Conservation (phyloP, 208 protist species). For the Leishmania guyanensis region DNA sequence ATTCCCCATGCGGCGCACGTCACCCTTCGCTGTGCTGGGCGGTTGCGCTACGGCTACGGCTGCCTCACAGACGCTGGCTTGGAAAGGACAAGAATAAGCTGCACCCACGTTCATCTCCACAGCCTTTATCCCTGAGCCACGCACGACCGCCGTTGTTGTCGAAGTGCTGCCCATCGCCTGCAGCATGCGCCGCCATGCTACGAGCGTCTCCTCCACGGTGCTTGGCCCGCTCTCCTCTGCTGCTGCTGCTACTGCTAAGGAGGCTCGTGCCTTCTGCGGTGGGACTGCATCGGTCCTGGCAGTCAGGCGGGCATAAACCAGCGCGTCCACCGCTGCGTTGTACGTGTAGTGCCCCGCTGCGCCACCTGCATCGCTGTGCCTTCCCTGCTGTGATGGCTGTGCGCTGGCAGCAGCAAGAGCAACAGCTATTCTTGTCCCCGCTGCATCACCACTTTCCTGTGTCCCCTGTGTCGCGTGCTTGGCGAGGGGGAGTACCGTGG, state of each 20-base stretch:
- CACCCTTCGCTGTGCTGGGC: neutral
- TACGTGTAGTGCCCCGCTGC: conserved; percentile 17
- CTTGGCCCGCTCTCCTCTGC: neutral
- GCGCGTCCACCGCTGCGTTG: conserved; percentile 18
- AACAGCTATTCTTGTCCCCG: neutral
- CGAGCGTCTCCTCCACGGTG: conserved; percentile 5
- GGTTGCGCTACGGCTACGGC: neutral
- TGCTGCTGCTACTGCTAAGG: neutral
- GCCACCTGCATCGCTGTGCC: neutral
- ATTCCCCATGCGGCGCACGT: neutral
- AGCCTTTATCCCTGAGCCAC: neutral
- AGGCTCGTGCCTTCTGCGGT: neutral
- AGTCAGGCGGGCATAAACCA: conserved; percentile 8
- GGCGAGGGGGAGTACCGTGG: neutral
- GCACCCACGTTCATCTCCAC: neutral
- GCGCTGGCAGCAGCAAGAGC: neutral
- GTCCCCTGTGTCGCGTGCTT: neutral
- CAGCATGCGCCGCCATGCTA: conserved; percentile 21
- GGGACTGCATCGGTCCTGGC: neutral
- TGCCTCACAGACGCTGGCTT: neutral
- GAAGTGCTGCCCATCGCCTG: conserved; percentile 4
- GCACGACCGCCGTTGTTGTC: neutral
- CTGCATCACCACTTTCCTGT: neutral
- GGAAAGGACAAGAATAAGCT: neutral
- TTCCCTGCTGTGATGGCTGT: neutral